Percentiles rank a stretch among this genome's conserved stretches.
These are phyloP conservation scores for Fraxinus baroniana DNA, from an alignment of 305 asterid genomes.

Conservation along the genomic window DNA sequence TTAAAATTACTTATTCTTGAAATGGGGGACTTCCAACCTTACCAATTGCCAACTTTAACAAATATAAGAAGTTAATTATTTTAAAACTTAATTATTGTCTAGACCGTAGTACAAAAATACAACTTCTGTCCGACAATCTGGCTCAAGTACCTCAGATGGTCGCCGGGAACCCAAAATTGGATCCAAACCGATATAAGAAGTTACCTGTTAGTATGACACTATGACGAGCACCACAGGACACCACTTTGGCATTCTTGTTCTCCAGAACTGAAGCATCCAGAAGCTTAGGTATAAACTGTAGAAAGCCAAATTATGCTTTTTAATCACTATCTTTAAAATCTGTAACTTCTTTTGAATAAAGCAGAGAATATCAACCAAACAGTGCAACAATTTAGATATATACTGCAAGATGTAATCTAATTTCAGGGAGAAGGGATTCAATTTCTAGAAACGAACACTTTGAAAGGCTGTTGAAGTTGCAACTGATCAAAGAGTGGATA, in stretches of 20 bases:
- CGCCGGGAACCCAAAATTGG: conserved; percentile 10
- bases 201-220: conserved; percentile 57
- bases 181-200: conserved; percentile 1
- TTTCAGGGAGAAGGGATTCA: neutral
- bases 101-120: neutral
- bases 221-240: conserved; percentile 68
- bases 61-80: neutral
- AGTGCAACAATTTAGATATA: neutral
- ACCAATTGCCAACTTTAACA: neutral
- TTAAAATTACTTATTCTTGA: neutral
- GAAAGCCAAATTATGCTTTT: conserved; percentile 6
- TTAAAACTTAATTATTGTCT: neutral
- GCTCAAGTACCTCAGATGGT: neutral
- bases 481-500: conserved; percentile 8
- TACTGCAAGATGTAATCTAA: neutral
- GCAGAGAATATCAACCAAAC: conserved; percentile 3
- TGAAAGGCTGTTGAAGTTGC: conserved; percentile 9
- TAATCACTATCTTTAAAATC: neutral
- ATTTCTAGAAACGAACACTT: conserved; percentile 1
- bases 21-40: neutral
- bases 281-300: conserved; percentile 49
- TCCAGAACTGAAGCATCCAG: conserved; percentile 52
- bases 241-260: conserved; percentile 46
- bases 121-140: neutral
- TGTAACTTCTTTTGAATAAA: neutral